Evolutionary conservation across 805 yeast species (phyloP).

Genomic region (Metschnikowia matae): DNA sequence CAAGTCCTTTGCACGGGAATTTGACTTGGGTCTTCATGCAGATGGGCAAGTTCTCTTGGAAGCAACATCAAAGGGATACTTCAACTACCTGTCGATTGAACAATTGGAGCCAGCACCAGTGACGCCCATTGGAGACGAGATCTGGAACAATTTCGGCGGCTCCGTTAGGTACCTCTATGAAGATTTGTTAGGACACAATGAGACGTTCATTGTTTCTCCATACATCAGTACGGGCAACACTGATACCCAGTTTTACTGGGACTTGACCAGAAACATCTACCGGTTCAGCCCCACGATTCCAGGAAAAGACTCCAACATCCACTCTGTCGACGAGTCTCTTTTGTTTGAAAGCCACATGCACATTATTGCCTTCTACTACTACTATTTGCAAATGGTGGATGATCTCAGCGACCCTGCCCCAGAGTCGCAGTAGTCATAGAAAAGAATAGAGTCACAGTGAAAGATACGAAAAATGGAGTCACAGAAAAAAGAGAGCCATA

Average conservation of each 20-base stretch:
- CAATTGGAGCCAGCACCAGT: constrained; percentile 44
- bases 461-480: background rate
- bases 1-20: constrained; percentile 30
- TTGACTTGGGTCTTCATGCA: constrained; percentile 32
- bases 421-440: background rate
- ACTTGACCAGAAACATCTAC: constrained; percentile 49
- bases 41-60: constrained; percentile 23
- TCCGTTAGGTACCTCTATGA: constrained; percentile 59
- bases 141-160: constrained; percentile 57
- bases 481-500: background rate
- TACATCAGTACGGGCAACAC: constrained; percentile 54
- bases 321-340: constrained; percentile 34
- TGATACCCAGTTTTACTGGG: constrained; percentile 58
- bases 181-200: constrained; percentile 37
- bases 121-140: constrained; percentile 38
- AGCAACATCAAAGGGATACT: constrained; percentile 25
- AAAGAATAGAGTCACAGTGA: background rate
- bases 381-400: constrained; percentile 45
- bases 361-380: constrained; percentile 36
- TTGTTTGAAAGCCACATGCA: constrained; percentile 30
- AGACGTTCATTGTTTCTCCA: constrained; percentile 33
- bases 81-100: constrained; percentile 22
- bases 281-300: constrained; percentile 41
- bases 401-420: constrained; percentile 6
- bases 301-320: constrained; percentile 18